Evolutionary conservation across 108 stramenopile genomes (phyloP).

Genomic region (Fragilariopsis cylindrus): DNA sequence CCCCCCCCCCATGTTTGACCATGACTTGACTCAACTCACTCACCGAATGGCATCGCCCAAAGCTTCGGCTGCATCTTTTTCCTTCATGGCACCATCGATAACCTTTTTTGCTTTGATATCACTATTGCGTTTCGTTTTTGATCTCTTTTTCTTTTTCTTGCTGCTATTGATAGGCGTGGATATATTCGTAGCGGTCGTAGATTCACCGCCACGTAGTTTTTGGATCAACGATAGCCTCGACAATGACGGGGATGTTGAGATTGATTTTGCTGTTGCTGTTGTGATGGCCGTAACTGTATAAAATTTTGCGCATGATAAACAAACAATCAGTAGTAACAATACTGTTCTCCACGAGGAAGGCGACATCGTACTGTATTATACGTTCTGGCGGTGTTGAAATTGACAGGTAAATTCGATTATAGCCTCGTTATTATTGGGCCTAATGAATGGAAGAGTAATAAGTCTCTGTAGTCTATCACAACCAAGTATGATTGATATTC

Average conservation of each 20-base stretch:
- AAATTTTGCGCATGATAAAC: background rate
- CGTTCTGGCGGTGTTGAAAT: no score
- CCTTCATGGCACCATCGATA: slow-evolving; percentile 57
- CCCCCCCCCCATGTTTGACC: background rate
- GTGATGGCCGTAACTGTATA: background rate
- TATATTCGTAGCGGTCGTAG: background rate
- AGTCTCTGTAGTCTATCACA: no score
- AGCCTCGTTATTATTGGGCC: no score
- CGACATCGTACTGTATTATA: no score
- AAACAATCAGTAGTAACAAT: background rate
- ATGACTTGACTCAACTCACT: background rate
- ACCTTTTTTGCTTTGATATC: slow-evolving; percentile 23
- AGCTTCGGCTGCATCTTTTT: slow-evolving; percentile 54
- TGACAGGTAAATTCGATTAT: no score
- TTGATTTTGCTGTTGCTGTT: background rate
- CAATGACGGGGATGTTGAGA: background rate
- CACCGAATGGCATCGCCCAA: slow-evolving; percentile 74
- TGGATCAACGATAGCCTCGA: background rate
- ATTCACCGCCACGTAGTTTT: background rate
- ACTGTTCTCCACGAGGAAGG: slow-evolving; percentile 2
- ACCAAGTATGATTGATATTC: no score
- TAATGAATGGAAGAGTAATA: no score
- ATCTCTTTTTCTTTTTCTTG: slow-evolving; percentile 13
- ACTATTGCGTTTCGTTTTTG: background rate
- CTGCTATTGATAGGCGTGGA: background rate